Conservation (phyloP, 805 yeast species). For the Candida methanosorbosa region DNA sequence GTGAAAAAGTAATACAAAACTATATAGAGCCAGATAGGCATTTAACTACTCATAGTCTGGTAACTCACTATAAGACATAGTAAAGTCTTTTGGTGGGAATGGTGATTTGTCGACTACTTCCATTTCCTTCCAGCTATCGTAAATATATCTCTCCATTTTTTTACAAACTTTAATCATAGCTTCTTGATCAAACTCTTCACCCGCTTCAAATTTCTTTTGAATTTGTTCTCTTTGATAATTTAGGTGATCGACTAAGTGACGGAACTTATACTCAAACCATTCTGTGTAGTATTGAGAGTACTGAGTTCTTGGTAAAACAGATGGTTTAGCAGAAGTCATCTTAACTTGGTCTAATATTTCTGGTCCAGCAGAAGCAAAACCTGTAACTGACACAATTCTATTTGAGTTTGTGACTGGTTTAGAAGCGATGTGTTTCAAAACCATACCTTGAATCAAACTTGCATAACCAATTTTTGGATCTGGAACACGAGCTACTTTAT, state of each 20-base stretch:
- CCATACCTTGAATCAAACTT: conserved; percentile 37
- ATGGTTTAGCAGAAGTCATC: conserved; percentile 22
- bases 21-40: too few relatives aligned
- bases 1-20: too few relatives aligned
- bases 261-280: conserved; percentile 24
- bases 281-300: conserved; percentile 25
- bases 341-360: conserved; percentile 21
- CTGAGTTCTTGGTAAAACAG: conserved; percentile 23
- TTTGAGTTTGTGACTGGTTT: conserved; percentile 29
- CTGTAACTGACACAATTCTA: conserved; percentile 23
- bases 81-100: conserved; percentile 17
- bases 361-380: conserved; percentile 19
- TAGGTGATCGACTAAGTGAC: conserved; percentile 19
- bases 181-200: conserved; percentile 21
- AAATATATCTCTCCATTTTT: conserved; percentile 20
- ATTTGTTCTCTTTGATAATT: conserved; percentile 12
- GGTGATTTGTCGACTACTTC: conserved; percentile 20
- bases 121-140: conserved; percentile 23
- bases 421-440: conserved; percentile 38
- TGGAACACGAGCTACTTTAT: conserved; percentile 17
- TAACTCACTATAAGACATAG: conserved; percentile 9
- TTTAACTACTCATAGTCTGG: not conserved
- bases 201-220: conserved; percentile 8
- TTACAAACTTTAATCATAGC: conserved; percentile 18
- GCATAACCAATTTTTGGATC: conserved; percentile 39